A percentile compares a stretch with the other conserved stretches of the same genome.
Conservation (phyloP, 371 early-diverging fungal genomes). For the Conidiobolus incongruus region DNA sequence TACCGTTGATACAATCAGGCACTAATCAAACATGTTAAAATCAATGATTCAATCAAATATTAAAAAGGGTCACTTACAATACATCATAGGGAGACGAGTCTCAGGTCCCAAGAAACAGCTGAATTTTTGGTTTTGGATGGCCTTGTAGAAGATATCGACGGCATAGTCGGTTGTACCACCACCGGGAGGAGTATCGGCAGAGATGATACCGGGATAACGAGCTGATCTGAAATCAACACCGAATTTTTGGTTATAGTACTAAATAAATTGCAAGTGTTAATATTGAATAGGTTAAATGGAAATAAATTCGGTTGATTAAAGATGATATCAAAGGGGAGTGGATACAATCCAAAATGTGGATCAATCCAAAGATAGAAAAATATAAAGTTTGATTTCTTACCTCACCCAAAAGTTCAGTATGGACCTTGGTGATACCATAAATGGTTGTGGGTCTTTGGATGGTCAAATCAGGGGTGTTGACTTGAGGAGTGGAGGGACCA, state of each 20-base stretch:
- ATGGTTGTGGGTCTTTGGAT: constrained; percentile 32
- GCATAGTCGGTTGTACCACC: constrained; percentile 34
- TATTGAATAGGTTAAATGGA: too few relatives aligned
- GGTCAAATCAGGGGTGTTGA: constrained; percentile 24
- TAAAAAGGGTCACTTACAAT: too few relatives aligned
- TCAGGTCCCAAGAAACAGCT: constrained; percentile 20
- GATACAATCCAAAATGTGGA: too few relatives aligned
- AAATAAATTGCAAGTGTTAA: not conserved
- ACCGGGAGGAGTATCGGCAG: constrained; percentile 26
- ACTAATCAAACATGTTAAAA: too few relatives aligned
- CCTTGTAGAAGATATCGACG: constrained; percentile 31
- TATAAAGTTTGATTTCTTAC: constrained; percentile 2
- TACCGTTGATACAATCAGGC: constrained; percentile 27
- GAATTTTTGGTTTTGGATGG: constrained; percentile 19
- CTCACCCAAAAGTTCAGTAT: constrained; percentile 30
- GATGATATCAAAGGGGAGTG: too few relatives aligned
- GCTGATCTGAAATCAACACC: constrained; percentile 29
- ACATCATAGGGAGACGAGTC: constrained; percentile 32
- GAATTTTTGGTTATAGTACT: constrained; percentile 28
- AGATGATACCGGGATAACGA: constrained; percentile 31
- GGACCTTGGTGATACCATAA: constrained; percentile 33
- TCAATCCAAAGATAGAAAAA: not conserved
- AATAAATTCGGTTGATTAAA: too few relatives aligned
- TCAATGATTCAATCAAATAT: too few relatives aligned
- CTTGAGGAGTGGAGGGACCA: constrained; percentile 27